Percentiles rank a stretch among this genome's conserved stretches.
Evolutionary conservation across 208 protist species (phyloP).

Genomic region (Pavlovales sp.): DNA sequence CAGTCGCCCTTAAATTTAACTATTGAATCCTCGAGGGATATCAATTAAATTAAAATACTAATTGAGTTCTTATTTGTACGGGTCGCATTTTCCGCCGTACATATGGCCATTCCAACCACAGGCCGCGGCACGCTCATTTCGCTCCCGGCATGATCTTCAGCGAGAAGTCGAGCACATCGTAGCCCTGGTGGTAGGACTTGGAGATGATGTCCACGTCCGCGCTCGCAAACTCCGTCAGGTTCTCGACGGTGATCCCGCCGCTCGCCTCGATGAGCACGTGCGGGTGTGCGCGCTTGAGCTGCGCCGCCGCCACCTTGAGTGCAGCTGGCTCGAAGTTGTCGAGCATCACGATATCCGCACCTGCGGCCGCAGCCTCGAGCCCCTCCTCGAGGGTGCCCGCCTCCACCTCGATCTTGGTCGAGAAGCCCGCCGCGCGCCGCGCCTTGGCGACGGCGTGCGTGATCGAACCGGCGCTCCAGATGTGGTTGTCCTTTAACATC

Average conservation of each 20-base stretch:
- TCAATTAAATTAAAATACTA: no score
- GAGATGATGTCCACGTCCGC: slow-evolving; percentile 67
- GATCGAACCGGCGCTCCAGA: slow-evolving; percentile 64
- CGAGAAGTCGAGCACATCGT: slow-evolving; percentile 32
- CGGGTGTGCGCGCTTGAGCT: slow-evolving; percentile 64
- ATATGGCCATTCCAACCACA: no score
- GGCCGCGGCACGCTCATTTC: no score
- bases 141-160: slow-evolving; percentile 15
- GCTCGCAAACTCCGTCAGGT: slow-evolving; percentile 59
- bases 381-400: slow-evolving; percentile 23
- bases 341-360: slow-evolving; percentile 76
- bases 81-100: no score
- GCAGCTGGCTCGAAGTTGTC: slow-evolving; percentile 69
- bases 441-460: slow-evolving; percentile 60
- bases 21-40: no score
- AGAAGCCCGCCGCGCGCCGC: slow-evolving; percentile 63
- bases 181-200: slow-evolving; percentile 2
- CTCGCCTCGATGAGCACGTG: slow-evolving; percentile 69
- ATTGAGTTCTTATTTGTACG: no score
- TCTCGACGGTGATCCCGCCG: slow-evolving; percentile 69
- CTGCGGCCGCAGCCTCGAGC: slow-evolving; percentile 44
- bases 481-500: slow-evolving; percentile 83
- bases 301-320: slow-evolving; percentile 41
- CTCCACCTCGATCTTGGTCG: slow-evolving; percentile 77
- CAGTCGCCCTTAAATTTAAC: no score